Conservation (phyloP, 352 stramenopile genomes). For the Globisporangium recalcitrans region DNA sequence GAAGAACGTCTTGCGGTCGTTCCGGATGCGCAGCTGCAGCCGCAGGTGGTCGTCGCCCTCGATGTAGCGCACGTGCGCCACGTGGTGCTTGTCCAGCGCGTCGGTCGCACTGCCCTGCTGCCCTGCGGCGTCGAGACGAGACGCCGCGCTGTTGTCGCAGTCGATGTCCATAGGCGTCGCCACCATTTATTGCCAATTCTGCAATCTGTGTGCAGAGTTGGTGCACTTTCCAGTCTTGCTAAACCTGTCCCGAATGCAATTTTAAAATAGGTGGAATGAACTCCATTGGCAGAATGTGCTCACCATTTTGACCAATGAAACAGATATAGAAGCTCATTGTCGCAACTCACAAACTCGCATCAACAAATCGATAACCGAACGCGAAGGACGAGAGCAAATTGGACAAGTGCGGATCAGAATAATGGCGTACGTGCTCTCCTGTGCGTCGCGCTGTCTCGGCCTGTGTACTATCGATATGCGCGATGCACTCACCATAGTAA, state of each 20-base stretch:
- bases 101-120: not conserved
- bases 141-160: not conserved
- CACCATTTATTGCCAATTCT: not conserved
- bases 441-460: not conserved
- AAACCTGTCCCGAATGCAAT: not conserved
- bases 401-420: not conserved
- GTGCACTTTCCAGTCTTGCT: not conserved
- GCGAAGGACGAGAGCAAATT: not conserved
- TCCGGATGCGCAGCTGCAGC: conserved; percentile 39
- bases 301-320: conserved; percentile 1
- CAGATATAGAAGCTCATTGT: too few relatives aligned
- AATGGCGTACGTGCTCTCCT: conserved; percentile 4
- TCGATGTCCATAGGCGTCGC: not conserved
- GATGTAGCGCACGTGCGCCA: conserved; percentile 46
- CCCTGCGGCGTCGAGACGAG: not conserved
- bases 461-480: not conserved
- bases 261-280: not conserved
- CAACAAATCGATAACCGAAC: not conserved
- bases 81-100: conserved; percentile 11
- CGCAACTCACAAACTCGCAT: too few relatives aligned
- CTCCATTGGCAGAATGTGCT: not conserved
- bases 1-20: conserved; percentile 52
- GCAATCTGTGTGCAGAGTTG: not conserved
- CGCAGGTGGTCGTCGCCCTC: conserved; percentile 42
- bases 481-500: not conserved